These are phyloP conservation scores for Halophytophthora polymorphica DNA, from an alignment of 352 stramenopile species.

Conservation along the genomic window DNA sequence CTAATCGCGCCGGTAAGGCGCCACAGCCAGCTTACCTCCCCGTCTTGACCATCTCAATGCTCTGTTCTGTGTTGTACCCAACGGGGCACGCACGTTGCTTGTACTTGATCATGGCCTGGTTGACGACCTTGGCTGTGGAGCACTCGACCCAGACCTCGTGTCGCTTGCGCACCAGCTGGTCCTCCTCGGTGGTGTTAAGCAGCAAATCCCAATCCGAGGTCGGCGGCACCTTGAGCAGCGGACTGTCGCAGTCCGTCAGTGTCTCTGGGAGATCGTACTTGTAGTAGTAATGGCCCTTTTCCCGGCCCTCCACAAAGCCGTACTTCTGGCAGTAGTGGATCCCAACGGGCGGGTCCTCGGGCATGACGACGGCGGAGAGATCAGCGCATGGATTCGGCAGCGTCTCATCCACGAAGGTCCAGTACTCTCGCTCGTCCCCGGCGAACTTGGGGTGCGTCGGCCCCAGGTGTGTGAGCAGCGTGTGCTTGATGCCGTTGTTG, in stretches of 20 bases:
- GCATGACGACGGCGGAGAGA: conserved; percentile 30
- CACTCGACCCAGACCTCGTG: conserved; percentile 45
- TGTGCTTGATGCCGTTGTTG: conserved; percentile 58
- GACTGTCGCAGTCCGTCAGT: conserved; percentile 37
- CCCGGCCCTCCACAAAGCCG: conserved; percentile 36
- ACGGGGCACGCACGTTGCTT: conserved; percentile 40
- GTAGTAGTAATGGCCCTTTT: conserved; percentile 50
- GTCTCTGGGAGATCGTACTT: conserved; percentile 53
- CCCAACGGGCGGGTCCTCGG: conserved; percentile 31
- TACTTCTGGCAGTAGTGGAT: conserved; percentile 62
- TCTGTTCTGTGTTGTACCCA: conserved; percentile 45
- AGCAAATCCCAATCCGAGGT: conserved; percentile 32
- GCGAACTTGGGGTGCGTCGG: conserved; percentile 38
- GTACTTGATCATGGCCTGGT: conserved; percentile 40
- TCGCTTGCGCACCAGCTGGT: conserved; percentile 21
- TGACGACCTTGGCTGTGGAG: conserved; percentile 42
- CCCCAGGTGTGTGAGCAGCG: conserved; percentile 39
- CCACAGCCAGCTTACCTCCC: too few relatives aligned
- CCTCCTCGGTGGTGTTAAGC: conserved; percentile 12
- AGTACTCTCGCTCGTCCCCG: conserved; percentile 29
- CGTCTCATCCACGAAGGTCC: conserved; percentile 30
- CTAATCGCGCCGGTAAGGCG: too few relatives aligned
- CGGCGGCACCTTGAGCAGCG: conserved; percentile 39
- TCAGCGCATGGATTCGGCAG: conserved; percentile 41
- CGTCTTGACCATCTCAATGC: conserved; percentile 32